Evolutionary conservation across 768 basidiomycete species (phyloP).

Genomic region (Rhizopogon vesiculosus): DNA sequence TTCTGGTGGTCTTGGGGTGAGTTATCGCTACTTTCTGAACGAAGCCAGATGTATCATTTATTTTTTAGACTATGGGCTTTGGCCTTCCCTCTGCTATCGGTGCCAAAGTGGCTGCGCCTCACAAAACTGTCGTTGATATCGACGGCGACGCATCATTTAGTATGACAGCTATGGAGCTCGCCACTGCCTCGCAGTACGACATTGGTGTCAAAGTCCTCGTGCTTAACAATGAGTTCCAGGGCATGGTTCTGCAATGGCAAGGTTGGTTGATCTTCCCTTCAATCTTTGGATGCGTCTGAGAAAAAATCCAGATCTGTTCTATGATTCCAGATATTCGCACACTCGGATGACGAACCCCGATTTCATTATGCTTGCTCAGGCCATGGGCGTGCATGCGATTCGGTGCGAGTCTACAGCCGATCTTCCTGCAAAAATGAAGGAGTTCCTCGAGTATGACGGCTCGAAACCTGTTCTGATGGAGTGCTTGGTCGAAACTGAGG

Average conservation of each 20-base stretch:
- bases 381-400: slow-evolving; percentile 93
- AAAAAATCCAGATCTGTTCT: slow-evolving; percentile 73
- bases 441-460: slow-evolving; percentile 93
- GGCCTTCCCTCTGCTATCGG: slow-evolving; percentile 93
- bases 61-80: slow-evolving; percentile 90
- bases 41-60: slow-evolving; percentile 29
- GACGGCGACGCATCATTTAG: slow-evolving; percentile 98
- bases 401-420: slow-evolving; percentile 67
- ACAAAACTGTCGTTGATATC: slow-evolving; percentile 92
- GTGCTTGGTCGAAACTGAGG: slow-evolving; percentile 76
- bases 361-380: slow-evolving; percentile 82
- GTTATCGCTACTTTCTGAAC: slow-evolving; percentile 26
- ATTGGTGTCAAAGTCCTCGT: slow-evolving; percentile 95
- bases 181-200: slow-evolving; percentile 84
- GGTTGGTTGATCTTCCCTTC: slow-evolving; percentile 40
- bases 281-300: background rate
- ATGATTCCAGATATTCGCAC: slow-evolving; percentile 94
- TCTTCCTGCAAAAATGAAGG: slow-evolving; percentile 94
- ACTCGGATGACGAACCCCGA: slow-evolving; percentile 95
- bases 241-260: slow-evolving; percentile 99
- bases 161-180: slow-evolving; percentile 99
- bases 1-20: slow-evolving; percentile 89
- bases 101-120: slow-evolving; percentile 92
- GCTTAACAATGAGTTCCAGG: slow-evolving; percentile 96
- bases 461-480: slow-evolving; percentile 88